Conservation (phyloP, 2,329 filamentous ascomycete species). For the Chrysoporthe deuterocubensis region DNA sequence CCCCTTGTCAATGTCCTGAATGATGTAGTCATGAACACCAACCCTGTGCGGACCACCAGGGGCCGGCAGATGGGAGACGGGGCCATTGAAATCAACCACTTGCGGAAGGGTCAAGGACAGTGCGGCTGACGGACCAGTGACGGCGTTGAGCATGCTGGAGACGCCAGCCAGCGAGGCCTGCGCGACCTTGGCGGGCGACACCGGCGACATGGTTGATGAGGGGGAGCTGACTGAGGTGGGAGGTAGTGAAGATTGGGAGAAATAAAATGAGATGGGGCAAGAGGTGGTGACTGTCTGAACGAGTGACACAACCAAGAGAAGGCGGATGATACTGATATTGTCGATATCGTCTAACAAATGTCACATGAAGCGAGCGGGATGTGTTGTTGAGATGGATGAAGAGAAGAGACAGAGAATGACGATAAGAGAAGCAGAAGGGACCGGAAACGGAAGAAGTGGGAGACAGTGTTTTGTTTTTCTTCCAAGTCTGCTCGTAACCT, state of each 20-base stretch:
- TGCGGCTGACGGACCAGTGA: background rate
- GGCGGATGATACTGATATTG: conserved; percentile 12
- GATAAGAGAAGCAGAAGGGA: background rate
- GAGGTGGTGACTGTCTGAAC: background rate
- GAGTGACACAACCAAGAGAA: conserved; percentile 18
- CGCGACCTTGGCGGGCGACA: conserved; percentile 5
- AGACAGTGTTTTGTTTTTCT: conserved; percentile 8
- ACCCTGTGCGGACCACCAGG: conserved; percentile 4
- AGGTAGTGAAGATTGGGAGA: background rate
- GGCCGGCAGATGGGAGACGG: conserved; percentile 3
- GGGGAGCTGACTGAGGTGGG: background rate
- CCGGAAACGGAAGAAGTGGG: background rate
- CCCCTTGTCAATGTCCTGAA: background rate
- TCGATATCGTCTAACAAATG: conserved; percentile 13
- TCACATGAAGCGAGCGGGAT: conserved; percentile 16
- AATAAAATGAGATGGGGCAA: background rate
- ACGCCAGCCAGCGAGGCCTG: conserved; percentile 12
- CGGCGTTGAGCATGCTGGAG: background rate
- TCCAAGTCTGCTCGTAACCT: background rate
- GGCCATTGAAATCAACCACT: conserved; percentile 17
- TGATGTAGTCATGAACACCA: conserved; percentile 7
- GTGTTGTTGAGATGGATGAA: conserved; percentile 4
- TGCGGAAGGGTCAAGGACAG: background rate
- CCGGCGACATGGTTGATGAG: conserved; percentile 20
- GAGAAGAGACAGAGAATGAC: conserved; percentile 6